Evolutionary conservation across 2,329 filamentous ascomycete genomes (phyloP), one percentile per base, ranked within the genome.

Genomic region (Peltaster fructicola): DNA sequence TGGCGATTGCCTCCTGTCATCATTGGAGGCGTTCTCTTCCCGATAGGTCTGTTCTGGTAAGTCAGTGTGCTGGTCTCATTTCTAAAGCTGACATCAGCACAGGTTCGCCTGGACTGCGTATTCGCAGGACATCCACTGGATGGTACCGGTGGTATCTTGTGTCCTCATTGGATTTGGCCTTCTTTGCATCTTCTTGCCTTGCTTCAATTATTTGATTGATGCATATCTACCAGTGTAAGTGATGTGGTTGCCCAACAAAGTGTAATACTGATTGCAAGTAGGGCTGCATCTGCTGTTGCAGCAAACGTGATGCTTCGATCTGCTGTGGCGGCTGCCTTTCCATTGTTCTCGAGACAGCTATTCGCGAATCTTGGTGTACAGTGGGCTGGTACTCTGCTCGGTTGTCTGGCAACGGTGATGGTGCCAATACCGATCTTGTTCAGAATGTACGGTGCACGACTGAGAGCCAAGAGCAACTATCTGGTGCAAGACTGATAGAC

Each of bases 211-310:
- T 21, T 24, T 55, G 19, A 44, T 56, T 13, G 51, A 54, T 19
- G 45, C 48, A 1, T 54, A 53, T 32, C 37, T 53, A 15, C 44
- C 43, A 13, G 37, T 53, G 51, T 55, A 32, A 43, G 51, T 20
- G 4, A 9, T 5, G 15, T 3, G 8, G n/a, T 9, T 12, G 8
- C 6, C 5, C 4, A 10, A 20, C 8, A 20, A 8, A 5, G 18
- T 8, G 18, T 10, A 5, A 4, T 5, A 17, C 24, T 25, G 14
- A 25, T 15, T n/a, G 14, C 8, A 5, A 2, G n/a, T 11, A 28
- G 26, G 11, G 26, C 26, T n/a, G 26, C 26, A 7, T 28, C 26
- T n/a, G 26, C 26, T 5, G 26, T 28, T 4, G 26, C 26, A n/a
- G 26, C 26, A 13, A 28, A 28, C 14, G 24, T 28, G 17, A 28